A percentile compares a stretch with the other conserved stretches of the same genome.
Evolutionary conservation across 2,329 filamentous ascomycete species (phyloP).

Genomic region (Pseudocercospora eumusae): DNA sequence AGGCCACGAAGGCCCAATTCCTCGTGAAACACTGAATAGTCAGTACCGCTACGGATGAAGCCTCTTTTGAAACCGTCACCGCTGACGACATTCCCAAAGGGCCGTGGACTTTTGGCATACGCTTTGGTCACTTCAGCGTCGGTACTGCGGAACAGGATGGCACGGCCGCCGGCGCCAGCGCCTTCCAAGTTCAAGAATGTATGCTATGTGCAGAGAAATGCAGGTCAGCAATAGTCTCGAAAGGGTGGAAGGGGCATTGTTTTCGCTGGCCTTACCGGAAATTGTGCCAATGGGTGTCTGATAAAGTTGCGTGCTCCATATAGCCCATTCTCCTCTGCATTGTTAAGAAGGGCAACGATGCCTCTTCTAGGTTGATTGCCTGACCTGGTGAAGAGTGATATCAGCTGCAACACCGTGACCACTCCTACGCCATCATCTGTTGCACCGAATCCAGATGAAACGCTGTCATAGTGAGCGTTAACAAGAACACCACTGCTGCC

Average conservation of each 20-base stretch:
- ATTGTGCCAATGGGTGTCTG: slow-evolving; percentile 75
- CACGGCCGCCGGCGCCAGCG: slow-evolving; percentile 85
- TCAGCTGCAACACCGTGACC: slow-evolving; percentile 78
- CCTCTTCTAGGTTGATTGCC: slow-evolving; percentile 75
- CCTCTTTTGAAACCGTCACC: slow-evolving; percentile 81
- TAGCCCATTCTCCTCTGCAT: slow-evolving; percentile 90
- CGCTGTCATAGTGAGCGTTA: slow-evolving; percentile 93
- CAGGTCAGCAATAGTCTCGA: background rate
- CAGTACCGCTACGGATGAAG: slow-evolving; percentile 77
- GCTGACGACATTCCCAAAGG: slow-evolving; percentile 80
- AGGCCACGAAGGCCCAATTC: slow-evolving; percentile 80
- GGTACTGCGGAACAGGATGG: slow-evolving; percentile 82
- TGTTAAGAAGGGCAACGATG: slow-evolving; percentile 85
- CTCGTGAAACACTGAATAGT: slow-evolving; percentile 80
- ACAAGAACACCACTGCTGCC: slow-evolving; percentile 75
- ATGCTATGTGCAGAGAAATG: slow-evolving; percentile 46
- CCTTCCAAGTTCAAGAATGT: slow-evolving; percentile 95
- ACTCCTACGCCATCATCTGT: slow-evolving; percentile 93
- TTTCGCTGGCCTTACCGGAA: slow-evolving; percentile 50
- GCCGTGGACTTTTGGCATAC: slow-evolving; percentile 70
- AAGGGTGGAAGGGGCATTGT: background rate
- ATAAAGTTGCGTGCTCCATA: slow-evolving; percentile 85
- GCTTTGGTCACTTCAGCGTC: slow-evolving; percentile 82
- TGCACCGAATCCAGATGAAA: slow-evolving; percentile 87
- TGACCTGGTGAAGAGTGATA: slow-evolving; percentile 75